Evolutionary conservation across 2,329 filamentous ascomycete species (phyloP).

Genomic region (Colletotrichum siamense): DNA sequence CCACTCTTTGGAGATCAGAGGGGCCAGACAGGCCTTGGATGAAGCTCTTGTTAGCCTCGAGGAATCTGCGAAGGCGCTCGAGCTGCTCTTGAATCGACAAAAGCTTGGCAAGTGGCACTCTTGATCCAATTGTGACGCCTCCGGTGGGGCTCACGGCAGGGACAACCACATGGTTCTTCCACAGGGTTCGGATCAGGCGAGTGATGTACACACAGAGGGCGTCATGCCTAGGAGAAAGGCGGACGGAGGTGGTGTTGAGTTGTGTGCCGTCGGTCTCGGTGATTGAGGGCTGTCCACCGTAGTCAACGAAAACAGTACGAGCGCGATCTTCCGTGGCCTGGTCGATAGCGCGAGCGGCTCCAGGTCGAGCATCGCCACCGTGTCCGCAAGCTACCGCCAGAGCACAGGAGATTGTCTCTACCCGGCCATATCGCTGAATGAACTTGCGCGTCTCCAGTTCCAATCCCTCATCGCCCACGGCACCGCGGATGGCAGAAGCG

Average conservation of each 20-base stretch:
- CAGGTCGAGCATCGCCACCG: constrained; percentile 75
- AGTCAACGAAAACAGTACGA: constrained; percentile 87
- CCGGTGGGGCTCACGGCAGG: constrained; percentile 58
- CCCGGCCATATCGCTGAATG: constrained; percentile 83
- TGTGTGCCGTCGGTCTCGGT: constrained; percentile 77
- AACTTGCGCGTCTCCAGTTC: constrained; percentile 85
- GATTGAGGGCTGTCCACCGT: constrained; percentile 84
- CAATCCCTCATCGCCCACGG: constrained; percentile 78
- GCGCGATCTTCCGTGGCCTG: constrained; percentile 86
- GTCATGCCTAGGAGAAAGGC: constrained; percentile 86
- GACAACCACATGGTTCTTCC: constrained; percentile 79
- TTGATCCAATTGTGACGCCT: constrained; percentile 68
- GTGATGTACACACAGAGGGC: constrained; percentile 88
- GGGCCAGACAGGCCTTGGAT: constrained; percentile 95
- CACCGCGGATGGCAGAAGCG: constrained; percentile 77
- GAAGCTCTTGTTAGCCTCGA: constrained; percentile 85
- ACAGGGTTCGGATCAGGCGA: constrained; percentile 85
- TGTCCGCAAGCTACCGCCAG: constrained; percentile 95
- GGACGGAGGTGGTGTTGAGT: constrained; percentile 80
- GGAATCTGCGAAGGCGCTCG: constrained; percentile 79
- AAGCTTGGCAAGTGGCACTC: constrained; percentile 72
- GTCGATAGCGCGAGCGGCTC: constrained; percentile 79
- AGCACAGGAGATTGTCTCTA: constrained; percentile 88
- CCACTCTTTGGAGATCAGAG: constrained; percentile 78
- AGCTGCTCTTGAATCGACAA: constrained; percentile 80